phyloP scores from a whole-genome alignment of 78 protist genomes.

The Anaeramoeba flamelloides region DNA sequence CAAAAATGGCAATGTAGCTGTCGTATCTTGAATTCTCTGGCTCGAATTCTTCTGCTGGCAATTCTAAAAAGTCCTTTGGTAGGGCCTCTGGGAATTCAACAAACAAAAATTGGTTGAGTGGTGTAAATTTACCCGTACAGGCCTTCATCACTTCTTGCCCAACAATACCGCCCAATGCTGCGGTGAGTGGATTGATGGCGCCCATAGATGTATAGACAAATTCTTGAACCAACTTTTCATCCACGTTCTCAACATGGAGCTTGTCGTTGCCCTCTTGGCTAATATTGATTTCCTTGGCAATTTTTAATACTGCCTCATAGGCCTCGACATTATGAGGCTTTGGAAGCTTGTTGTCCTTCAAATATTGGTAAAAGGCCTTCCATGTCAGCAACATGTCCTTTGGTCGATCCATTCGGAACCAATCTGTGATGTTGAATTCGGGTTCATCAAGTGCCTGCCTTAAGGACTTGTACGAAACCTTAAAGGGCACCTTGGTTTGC shows the following conservation, averaged over 20 bases:
- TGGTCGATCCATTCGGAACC: not conserved
- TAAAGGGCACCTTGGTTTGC: not conserved
- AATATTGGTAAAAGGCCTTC: not conserved
- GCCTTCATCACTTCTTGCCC: slow-evolving; percentile 85
- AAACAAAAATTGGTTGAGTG: slow-evolving; percentile 61
- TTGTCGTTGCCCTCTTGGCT: too few species aligned
- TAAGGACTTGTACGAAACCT: not conserved
- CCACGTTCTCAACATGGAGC: too few species aligned
- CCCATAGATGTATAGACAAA: not conserved
- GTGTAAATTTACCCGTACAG: slow-evolving; percentile 74
- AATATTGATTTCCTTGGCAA: too few species aligned
- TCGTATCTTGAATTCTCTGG: not conserved
- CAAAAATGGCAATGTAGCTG: not conserved
- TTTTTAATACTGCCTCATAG: too few species aligned
- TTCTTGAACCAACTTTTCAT: not conserved
- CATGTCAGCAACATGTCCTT: not conserved
- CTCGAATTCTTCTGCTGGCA: not conserved
- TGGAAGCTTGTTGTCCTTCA: not conserved
- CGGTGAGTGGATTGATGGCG: slow-evolving; percentile 20
- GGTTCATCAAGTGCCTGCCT: not conserved
- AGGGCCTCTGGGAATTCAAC: slow-evolving; percentile 35
- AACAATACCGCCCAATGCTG: slow-evolving; percentile 36
- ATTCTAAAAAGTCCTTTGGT: not conserved
- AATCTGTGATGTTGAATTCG: not conserved
- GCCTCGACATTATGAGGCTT: too few species aligned